phyloP scores from a whole-genome alignment of 306 rosid genomes.

The Betula pendula region DNA sequence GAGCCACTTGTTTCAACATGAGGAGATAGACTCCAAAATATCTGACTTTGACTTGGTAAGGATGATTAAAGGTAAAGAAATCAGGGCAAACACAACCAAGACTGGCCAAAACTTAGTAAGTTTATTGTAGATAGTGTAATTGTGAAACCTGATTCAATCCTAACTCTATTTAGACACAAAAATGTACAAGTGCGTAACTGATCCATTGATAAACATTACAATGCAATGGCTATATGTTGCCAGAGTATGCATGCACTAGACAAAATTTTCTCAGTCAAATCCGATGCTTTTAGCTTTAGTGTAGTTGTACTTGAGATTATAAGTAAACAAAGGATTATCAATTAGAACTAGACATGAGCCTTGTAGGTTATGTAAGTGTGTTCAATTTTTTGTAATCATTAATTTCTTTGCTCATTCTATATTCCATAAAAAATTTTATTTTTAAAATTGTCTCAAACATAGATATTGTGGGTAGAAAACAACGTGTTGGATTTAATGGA shows the following conservation, averaged over 20 bases:
- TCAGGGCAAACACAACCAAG: too few relatives aligned
- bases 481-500: slow-evolving; percentile 51
- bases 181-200: background rate
- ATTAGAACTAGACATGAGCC: slow-evolving; percentile 38
- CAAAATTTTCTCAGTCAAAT: slow-evolving; percentile 48
- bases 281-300: slow-evolving; percentile 60
- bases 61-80: too few relatives aligned
- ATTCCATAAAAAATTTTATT: too few relatives aligned
- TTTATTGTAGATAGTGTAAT: too few relatives aligned
- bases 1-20: too few relatives aligned
- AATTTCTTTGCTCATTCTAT: background rate
- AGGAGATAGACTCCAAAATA: too few relatives aligned
- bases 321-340: slow-evolving; percentile 43
- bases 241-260: slow-evolving; percentile 51
- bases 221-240: slow-evolving; percentile 55
- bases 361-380: slow-evolving; percentile 50
- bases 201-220: too few relatives aligned
- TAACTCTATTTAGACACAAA: too few relatives aligned
- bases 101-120: too few relatives aligned
- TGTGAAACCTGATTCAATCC: too few relatives aligned
- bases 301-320: slow-evolving; percentile 57
- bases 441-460: slow-evolving; percentile 33
- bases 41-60: too few relatives aligned
- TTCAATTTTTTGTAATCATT: background rate
- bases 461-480: slow-evolving; percentile 49